phyloP scores from a whole-genome alignment of 768 basidiomycete genomes.

The Psilocybe cyanescens region DNA sequence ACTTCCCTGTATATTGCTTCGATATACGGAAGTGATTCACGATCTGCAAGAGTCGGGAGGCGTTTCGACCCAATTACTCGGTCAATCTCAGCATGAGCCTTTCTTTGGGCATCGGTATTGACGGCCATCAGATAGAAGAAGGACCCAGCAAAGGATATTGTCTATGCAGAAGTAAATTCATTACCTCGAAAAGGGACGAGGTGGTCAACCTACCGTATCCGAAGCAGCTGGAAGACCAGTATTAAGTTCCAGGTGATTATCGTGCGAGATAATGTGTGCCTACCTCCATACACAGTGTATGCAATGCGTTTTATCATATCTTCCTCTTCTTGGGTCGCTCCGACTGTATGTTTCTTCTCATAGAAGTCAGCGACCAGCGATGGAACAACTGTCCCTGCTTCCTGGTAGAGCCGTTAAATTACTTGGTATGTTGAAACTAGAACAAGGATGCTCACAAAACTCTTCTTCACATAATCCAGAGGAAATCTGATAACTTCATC shows the following conservation, averaged over 20 bases:
- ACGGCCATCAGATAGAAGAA: constrained; percentile 33
- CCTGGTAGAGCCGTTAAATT: background rate
- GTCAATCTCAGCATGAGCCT: constrained; percentile 39
- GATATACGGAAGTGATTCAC: constrained; percentile 28
- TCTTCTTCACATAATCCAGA: constrained; percentile 12
- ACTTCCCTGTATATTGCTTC: constrained; percentile 26
- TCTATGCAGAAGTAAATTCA: constrained; percentile 1
- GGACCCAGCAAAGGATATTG: constrained; percentile 13
- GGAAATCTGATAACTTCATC: constrained; percentile 14
- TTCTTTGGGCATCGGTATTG: constrained; percentile 33
- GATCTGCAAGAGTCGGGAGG: constrained; percentile 31
- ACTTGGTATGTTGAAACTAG: background rate
- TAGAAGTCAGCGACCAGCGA: constrained; percentile 16
- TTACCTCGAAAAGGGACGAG: background rate
- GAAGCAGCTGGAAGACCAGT: constrained; percentile 6
- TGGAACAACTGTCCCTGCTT: constrained; percentile 8
- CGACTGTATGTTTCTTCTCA: constrained; percentile 5
- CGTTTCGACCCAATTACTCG: constrained; percentile 31
- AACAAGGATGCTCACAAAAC: constrained; percentile 7
- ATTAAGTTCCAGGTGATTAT: background rate
- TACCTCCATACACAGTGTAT: constrained; percentile 18
- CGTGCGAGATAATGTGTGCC: background rate
- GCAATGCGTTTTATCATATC: constrained; percentile 12
- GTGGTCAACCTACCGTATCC: constrained; percentile 16
- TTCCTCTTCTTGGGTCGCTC: constrained; percentile 4